phyloP scores from a whole-genome alignment of 352 stramenopile species.

The Phytophthora hybrid region DNA sequence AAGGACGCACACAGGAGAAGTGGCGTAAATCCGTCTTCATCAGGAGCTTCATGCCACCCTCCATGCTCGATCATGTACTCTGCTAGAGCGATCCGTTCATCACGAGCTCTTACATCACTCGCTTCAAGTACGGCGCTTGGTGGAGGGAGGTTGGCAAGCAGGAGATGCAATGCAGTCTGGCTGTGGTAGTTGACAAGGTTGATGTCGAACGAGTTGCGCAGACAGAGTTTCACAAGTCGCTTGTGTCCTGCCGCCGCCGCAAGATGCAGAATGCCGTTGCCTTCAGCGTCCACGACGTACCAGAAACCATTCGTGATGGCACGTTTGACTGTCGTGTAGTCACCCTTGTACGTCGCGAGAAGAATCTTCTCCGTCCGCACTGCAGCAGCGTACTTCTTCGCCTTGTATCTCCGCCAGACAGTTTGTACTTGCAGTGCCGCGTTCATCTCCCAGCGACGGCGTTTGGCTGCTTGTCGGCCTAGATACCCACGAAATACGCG shows the following conservation, averaged over 20 bases:
- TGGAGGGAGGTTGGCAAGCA: slow-evolving; percentile 69
- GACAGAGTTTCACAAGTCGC: slow-evolving; percentile 84
- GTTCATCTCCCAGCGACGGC: slow-evolving; percentile 49
- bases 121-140: slow-evolving; percentile 1
- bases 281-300: slow-evolving; percentile 61
- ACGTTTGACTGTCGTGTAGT: slow-evolving; percentile 75
- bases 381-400: slow-evolving; percentile 44
- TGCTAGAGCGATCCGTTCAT: slow-evolving; percentile 60
- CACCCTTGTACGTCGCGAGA: slow-evolving; percentile 72
- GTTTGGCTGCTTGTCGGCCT: slow-evolving; percentile 46
- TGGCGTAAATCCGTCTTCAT: slow-evolving; percentile 71
- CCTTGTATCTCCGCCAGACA: slow-evolving; percentile 57
- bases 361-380: slow-evolving; percentile 67
- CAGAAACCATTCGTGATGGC: slow-evolving; percentile 60
- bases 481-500: slow-evolving; percentile 58
- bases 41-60: slow-evolving; percentile 78
- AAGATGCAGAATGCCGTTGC: slow-evolving; percentile 80
- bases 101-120: slow-evolving; percentile 20
- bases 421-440: slow-evolving; percentile 64
- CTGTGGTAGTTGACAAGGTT: slow-evolving; percentile 65
- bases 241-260: slow-evolving; percentile 74
- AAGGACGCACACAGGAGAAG: slow-evolving; percentile 66
- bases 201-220: slow-evolving; percentile 78
- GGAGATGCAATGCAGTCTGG: slow-evolving; percentile 76
- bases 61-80: slow-evolving; percentile 91